Percentiles rank a stretch among this genome's conserved stretches.
Evolutionary conservation across 495 filamentous ascomycete species (phyloP).

Genomic region (Penicillium samsonianum): DNA sequence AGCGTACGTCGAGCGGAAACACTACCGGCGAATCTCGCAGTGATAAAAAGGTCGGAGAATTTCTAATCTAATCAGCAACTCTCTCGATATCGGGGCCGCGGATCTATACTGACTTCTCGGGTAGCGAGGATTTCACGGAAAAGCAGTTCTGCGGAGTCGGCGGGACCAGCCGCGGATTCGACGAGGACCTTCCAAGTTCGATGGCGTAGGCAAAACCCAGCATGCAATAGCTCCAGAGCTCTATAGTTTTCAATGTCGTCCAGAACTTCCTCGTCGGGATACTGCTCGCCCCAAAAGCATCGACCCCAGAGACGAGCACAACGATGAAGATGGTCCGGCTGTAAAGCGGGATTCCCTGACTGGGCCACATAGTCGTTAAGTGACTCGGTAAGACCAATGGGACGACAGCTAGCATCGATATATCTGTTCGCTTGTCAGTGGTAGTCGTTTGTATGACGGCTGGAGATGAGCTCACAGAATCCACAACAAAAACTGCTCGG

Average conservation of each 20-base stretch:
- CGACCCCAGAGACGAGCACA: constrained; percentile 46
- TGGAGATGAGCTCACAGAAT: constrained; percentile 32
- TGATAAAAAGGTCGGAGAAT: constrained; percentile 47
- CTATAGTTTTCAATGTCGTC: constrained; percentile 54
- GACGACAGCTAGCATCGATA: constrained; percentile 39
- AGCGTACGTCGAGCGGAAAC: constrained; percentile 42
- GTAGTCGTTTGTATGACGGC: neutral
- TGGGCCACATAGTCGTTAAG: constrained; percentile 41
- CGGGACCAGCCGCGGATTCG: constrained; percentile 30
- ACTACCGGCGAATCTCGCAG: constrained; percentile 40
- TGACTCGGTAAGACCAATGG: constrained; percentile 40
- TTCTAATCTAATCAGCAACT: constrained; percentile 26
- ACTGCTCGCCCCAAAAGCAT: constrained; percentile 47
- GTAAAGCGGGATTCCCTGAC: constrained; percentile 38
- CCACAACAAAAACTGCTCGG: constrained; percentile 45
- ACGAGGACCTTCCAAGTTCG: constrained; percentile 42
- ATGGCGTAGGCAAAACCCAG: constrained; percentile 38
- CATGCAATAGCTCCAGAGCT: constrained; percentile 41
- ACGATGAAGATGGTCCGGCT: constrained; percentile 42
- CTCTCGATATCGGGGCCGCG: neutral
- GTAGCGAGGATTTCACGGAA: constrained; percentile 36
- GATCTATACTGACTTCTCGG: constrained; percentile 32
- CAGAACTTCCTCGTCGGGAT: constrained; percentile 47
- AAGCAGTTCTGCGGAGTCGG: constrained; percentile 34
- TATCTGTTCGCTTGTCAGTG: constrained; percentile 30